Evolutionary conservation across 2,329 filamentous ascomycete genomes (phyloP).

Genomic region (Xylaria sp.): DNA sequence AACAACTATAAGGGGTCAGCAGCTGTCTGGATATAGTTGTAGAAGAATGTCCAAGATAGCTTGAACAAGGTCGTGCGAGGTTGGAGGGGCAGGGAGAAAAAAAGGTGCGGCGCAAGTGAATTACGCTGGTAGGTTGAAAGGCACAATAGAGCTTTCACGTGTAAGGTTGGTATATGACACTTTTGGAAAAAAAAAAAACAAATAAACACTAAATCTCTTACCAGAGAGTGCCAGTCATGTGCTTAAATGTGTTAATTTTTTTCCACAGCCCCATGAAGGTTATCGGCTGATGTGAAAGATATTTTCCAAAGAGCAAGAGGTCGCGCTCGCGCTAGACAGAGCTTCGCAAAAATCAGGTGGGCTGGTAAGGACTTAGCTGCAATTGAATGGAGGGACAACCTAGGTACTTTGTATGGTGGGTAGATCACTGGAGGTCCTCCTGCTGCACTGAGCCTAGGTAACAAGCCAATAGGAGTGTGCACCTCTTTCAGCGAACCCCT

Average conservation of each 20-base stretch:
- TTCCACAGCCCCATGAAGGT: not conserved
- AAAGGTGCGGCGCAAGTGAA: constrained; percentile 14
- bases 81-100: constrained; percentile 21
- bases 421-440: too few species aligned
- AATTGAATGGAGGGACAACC: not conserved
- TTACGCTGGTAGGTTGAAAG: not conserved
- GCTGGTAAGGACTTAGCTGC: not conserved
- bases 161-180: not conserved
- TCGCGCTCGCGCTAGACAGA: constrained; percentile 19
- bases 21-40: not conserved
- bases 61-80: not conserved
- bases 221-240: constrained; percentile 2
- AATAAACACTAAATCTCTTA: too few species aligned
- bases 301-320: constrained; percentile 22
- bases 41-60: not conserved
- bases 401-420: not conserved
- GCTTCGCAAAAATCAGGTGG: constrained; percentile 13
- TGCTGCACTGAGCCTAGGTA: too few species aligned
- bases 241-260: not conserved
- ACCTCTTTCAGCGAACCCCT: too few species aligned
- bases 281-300: constrained; percentile 15
- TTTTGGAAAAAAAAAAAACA: not conserved
- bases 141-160: not conserved
- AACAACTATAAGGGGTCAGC: not conserved
- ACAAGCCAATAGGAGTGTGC: too few species aligned